A percentile compares a stretch with the other conserved stretches of the same genome.
Conservation (phyloP, 1,284 basidiomycete species). For the Leccinum subrobustum region DNA sequence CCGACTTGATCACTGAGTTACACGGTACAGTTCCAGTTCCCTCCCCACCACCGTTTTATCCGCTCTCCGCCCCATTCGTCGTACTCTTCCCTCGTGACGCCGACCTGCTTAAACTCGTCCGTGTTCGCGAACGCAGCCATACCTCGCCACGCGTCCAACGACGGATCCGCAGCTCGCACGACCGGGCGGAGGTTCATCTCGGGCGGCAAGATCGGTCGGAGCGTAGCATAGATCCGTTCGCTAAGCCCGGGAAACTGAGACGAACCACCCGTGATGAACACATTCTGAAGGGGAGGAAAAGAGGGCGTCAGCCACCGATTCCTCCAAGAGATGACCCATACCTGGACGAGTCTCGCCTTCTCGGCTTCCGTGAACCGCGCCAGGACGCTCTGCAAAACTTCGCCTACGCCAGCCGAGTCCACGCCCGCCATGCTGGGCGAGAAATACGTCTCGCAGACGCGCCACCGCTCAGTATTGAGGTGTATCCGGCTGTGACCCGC, state of each 20-base stretch:
- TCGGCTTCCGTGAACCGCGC: conserved; percentile 75
- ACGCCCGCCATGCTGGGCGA: conserved; percentile 92
- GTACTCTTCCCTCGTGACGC: conserved; percentile 79
- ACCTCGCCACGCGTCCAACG: conserved; percentile 87
- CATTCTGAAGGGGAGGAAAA: conserved; percentile 53
- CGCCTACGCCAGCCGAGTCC: conserved; percentile 92
- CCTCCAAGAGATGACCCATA: conserved; percentile 20
- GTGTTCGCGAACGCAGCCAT: conserved; percentile 83
- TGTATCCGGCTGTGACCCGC: conserved; percentile 80
- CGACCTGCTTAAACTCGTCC: conserved; percentile 53
- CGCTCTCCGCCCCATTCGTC: conserved; percentile 90
- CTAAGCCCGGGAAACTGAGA: conserved; percentile 74
- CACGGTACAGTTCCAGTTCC: conserved; percentile 64
- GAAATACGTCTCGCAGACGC: conserved; percentile 94
- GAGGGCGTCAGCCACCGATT: neutral
- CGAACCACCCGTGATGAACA: conserved; percentile 89
- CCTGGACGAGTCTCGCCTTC: conserved; percentile 60
- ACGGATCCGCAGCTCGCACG: conserved; percentile 61
- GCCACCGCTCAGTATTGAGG: conserved; percentile 90
- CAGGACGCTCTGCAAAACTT: conserved; percentile 86
- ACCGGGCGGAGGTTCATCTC: conserved; percentile 67
- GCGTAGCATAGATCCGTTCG: conserved; percentile 63
- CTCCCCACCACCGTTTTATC: conserved; percentile 78
- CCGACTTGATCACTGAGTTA: neutral
- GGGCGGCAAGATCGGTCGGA: conserved; percentile 82